Percentiles rank a stretch among this genome's conserved stretches.
These are phyloP conservation scores for Trametes cubensis DNA, from an alignment of 768 basidiomycete species.

Conservation along the genomic window DNA sequence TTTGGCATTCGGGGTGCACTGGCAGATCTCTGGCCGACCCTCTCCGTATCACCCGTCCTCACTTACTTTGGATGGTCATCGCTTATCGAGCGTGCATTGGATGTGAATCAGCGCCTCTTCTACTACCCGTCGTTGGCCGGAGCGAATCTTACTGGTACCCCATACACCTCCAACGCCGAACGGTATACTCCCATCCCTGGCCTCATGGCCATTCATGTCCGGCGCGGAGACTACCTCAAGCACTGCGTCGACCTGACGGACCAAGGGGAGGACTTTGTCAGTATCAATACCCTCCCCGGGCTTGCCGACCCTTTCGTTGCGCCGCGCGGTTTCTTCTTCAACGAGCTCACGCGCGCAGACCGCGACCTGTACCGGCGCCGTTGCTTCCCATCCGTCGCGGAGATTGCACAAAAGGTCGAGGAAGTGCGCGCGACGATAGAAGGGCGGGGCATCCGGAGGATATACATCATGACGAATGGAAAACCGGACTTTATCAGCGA, in stretches of 20 bases:
- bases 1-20: constrained; percentile 21
- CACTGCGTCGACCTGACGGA: constrained; percentile 47
- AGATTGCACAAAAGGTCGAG: constrained; percentile 44
- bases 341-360: constrained; percentile 23
- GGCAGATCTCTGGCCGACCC: constrained; percentile 40
- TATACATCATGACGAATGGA: constrained; percentile 46
- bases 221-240: constrained; percentile 49
- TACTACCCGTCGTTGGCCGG: background rate
- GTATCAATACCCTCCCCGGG: constrained; percentile 45
- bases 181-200: constrained; percentile 37
- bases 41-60: constrained; percentile 51
- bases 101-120: constrained; percentile 18
- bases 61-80: constrained; percentile 53
- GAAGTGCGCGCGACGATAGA: constrained; percentile 32
- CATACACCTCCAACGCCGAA: constrained; percentile 12
- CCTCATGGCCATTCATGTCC: constrained; percentile 52
- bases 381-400: constrained; percentile 44
- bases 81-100: constrained; percentile 46
- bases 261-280: constrained; percentile 39
- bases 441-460: constrained; percentile 15
- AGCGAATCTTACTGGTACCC: background rate
- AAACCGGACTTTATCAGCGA: constrained; percentile 41
- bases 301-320: constrained; percentile 43
- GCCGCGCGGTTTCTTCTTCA: constrained; percentile 30
- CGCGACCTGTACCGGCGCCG: constrained; percentile 36